A percentile compares a stretch with the other conserved stretches of the same genome.
Conservation (phyloP, 2,329 filamentous ascomycete species). For the Alternaria novae-zelandiae region DNA sequence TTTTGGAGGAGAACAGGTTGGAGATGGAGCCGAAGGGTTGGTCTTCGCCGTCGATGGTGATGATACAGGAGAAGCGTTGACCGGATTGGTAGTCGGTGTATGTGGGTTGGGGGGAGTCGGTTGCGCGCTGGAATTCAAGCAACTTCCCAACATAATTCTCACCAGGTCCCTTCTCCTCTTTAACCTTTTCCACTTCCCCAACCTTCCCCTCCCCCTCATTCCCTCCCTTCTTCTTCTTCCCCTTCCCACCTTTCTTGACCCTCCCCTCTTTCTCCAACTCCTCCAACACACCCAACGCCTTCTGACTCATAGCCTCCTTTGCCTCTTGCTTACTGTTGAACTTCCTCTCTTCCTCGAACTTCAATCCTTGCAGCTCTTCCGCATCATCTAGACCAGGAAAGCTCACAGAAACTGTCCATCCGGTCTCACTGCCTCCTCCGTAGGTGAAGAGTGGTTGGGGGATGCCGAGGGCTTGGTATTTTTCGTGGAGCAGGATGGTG, state of each 20-base stretch:
- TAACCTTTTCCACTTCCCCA: slow-evolving; percentile 27
- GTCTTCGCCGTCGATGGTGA: slow-evolving; percentile 30
- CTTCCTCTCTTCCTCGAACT: slow-evolving; percentile 20
- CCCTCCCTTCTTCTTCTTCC: slow-evolving; percentile 19
- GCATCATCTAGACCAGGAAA: slow-evolving; percentile 26
- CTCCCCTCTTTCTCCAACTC: slow-evolving; percentile 29
- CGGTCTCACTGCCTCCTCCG: slow-evolving; percentile 8
- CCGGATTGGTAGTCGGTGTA: slow-evolving; percentile 48
- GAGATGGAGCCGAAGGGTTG: slow-evolving; percentile 45
- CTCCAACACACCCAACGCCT: slow-evolving; percentile 37
- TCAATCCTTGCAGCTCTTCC: slow-evolving; percentile 22
- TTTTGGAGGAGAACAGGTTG: slow-evolving; percentile 47
- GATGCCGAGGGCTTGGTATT: slow-evolving; percentile 32
- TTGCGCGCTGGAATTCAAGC: slow-evolving; percentile 43
- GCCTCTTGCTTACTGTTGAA: slow-evolving; percentile 52
- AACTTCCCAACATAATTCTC: slow-evolving; percentile 48
- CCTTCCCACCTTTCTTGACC: slow-evolving; percentile 25
- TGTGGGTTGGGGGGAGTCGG: slow-evolving; percentile 32
- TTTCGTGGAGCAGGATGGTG: slow-evolving; percentile 31
- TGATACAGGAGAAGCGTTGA: slow-evolving; percentile 39
- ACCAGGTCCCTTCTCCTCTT: slow-evolving; percentile 14
- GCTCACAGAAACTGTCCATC: slow-evolving; percentile 30
- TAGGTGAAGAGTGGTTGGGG: slow-evolving; percentile 30
- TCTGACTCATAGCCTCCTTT: slow-evolving; percentile 49
- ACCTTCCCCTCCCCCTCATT: slow-evolving; percentile 26